phyloP scores from a whole-genome alignment of 2,329 filamentous ascomycete species.

The Alternaria metachromatica region DNA sequence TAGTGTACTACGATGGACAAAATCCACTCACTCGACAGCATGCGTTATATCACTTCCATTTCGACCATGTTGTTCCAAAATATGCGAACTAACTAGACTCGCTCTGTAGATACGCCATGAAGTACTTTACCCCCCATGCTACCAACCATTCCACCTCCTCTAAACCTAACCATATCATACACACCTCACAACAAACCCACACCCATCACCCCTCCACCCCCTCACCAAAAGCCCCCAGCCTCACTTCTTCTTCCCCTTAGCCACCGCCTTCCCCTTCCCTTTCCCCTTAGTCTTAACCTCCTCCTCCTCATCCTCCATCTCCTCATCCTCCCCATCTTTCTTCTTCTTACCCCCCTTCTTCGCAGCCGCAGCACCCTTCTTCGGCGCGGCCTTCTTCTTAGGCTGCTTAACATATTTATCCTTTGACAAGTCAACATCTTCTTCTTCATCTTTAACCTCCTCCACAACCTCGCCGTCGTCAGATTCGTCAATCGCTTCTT shows the following conservation, averaged over 20 bases:
- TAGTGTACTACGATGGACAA: too few relatives aligned
- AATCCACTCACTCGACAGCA: too few relatives aligned
- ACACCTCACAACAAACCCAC: too few relatives aligned
- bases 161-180: too few relatives aligned
- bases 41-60: neutral
- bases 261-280: constrained; percentile 55
- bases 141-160: too few relatives aligned
- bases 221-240: too few relatives aligned
- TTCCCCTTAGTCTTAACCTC: constrained; percentile 60
- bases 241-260: constrained; percentile 14
- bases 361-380: constrained; percentile 54
- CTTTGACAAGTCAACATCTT: constrained; percentile 84
- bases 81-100: neutral
- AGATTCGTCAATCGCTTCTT: constrained; percentile 94
- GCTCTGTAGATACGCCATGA: neutral
- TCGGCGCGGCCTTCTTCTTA: constrained; percentile 70
- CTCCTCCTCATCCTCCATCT: constrained; percentile 46
- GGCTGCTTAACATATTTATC: constrained; percentile 96
- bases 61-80: neutral
- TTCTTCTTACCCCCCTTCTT: constrained; percentile 52
- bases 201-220: too few relatives aligned
- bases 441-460: constrained; percentile 66
- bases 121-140: neutral
- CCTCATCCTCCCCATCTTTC: constrained; percentile 42
- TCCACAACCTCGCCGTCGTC: constrained; percentile 65